These are phyloP conservation scores for Eucalyptus regnans DNA, from an alignment of 345 rosid species.

Conservation along the genomic window DNA sequence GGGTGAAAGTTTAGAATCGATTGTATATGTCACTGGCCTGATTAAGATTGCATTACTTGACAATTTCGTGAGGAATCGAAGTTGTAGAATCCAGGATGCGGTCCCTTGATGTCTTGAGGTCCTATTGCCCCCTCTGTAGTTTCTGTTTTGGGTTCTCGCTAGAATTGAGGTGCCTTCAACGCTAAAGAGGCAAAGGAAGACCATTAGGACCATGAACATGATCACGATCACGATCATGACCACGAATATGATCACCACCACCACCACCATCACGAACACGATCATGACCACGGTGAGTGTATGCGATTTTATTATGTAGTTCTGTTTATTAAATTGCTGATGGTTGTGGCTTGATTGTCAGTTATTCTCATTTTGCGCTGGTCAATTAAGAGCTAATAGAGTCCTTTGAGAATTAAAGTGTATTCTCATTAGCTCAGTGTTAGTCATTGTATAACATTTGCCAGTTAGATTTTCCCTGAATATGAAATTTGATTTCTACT, in stretches of 20 bases:
- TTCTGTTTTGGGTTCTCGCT: neutral
- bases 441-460: neutral
- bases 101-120: neutral
- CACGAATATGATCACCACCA: conserved; percentile 16
- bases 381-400: neutral
- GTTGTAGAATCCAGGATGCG: neutral
- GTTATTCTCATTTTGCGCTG: neutral
- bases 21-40: neutral
- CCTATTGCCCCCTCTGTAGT: neutral
- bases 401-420: neutral
- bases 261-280: conserved; percentile 39
- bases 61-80: neutral
- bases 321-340: neutral
- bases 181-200: conserved; percentile 42
- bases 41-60: neutral
- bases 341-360: neutral
- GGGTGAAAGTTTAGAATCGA: neutral
- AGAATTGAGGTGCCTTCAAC: conserved; percentile 77
- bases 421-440: neutral
- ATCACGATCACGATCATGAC: conserved; percentile 17
- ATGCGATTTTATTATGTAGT: neutral
- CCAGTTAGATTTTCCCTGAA: neutral
- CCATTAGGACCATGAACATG: conserved; percentile 23
- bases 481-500: neutral
- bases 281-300: conserved; percentile 57